Conservation (phyloP, 2,329 filamentous ascomycete species). For the Magnaporthiopsis incrustans region DNA sequence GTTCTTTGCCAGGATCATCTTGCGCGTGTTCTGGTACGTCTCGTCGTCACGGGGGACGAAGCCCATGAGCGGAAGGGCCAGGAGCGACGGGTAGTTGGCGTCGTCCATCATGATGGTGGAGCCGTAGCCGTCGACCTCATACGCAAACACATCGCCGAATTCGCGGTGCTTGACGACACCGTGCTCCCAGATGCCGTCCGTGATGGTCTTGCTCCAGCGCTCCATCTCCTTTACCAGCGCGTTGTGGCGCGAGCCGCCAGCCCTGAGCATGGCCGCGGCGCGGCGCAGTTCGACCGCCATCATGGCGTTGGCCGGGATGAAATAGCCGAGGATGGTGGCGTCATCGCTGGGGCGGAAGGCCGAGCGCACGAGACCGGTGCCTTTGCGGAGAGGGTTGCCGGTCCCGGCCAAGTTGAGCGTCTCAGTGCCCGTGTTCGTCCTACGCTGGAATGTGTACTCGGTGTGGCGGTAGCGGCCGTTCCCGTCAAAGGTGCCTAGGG, state of each 20-base stretch:
- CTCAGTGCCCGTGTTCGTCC: constrained; percentile 77
- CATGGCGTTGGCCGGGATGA: constrained; percentile 94
- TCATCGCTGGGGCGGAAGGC: constrained; percentile 95
- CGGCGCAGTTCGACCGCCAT: constrained; percentile 83
- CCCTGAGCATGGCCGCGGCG: constrained; percentile 60
- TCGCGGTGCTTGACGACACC: constrained; percentile 69
- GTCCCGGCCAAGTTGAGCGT: constrained; percentile 74
- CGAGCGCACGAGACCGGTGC: constrained; percentile 79
- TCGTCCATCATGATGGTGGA: constrained; percentile 82
- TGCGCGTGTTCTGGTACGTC: constrained; percentile 82
- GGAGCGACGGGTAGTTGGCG: constrained; percentile 74
- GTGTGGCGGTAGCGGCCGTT: constrained; percentile 61
- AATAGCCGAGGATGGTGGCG: constrained; percentile 86
- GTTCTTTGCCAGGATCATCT: constrained; percentile 60
- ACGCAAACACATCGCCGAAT: constrained; percentile 75
- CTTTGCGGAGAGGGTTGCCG: constrained; percentile 83
- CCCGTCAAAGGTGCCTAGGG: constrained; percentile 69
- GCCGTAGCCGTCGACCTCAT: constrained; percentile 82
- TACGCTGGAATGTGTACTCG: constrained; percentile 79
- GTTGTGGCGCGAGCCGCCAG: constrained; percentile 40
- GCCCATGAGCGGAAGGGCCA: constrained; percentile 71
- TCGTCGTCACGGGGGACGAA: constrained; percentile 58
- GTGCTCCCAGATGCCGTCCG: constrained; percentile 73
- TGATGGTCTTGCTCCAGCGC: constrained; percentile 53
- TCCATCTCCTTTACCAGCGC: constrained; percentile 48